Percentiles rank a stretch among this genome's conserved stretches.
phyloP scores from a whole-genome alignment of 352 stramenopile species.

The Paralagenidium karlingii region DNA sequence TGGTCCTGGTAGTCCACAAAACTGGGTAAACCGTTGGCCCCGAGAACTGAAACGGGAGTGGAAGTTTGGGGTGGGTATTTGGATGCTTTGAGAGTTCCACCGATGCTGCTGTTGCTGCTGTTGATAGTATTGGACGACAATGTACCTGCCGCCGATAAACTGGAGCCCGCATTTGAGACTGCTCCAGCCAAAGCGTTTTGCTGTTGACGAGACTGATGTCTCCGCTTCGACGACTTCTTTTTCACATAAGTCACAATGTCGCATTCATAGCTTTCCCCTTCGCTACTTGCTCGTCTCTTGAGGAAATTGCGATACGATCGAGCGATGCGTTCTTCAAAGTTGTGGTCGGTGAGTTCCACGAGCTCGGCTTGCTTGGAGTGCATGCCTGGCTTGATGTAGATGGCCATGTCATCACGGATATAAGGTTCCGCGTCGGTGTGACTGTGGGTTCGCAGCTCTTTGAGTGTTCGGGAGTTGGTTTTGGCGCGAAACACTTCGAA shows the following conservation, averaged over 20 bases:
- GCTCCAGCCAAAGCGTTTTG: not conserved
- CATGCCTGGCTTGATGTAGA: conserved; percentile 67
- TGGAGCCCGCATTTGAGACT: no score
- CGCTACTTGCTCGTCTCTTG: conserved; percentile 37
- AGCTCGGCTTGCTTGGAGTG: conserved; percentile 77
- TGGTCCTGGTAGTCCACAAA: not conserved
- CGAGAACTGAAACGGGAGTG: no score
- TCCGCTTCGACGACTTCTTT: conserved; percentile 17
- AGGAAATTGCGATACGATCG: conserved; percentile 70
- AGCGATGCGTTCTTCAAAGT: conserved; percentile 58
- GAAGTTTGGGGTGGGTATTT: not conserved
- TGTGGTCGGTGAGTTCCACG: conserved; percentile 40
- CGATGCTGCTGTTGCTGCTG: no score
- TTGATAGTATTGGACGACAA: no score
- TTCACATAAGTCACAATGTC: conserved; percentile 64
- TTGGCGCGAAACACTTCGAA: conserved; percentile 67
- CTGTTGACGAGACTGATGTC: not conserved
- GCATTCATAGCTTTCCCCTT: conserved; percentile 34
- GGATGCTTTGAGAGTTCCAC: not conserved
- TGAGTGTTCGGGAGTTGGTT: conserved; percentile 35
- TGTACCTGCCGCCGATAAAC: no score
- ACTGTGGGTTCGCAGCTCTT: conserved; percentile 26
- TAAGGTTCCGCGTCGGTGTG: conserved; percentile 26
- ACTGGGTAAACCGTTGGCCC: not conserved
- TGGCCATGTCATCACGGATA: conserved; percentile 38